Evolutionary conservation across 2,329 filamentous ascomycete species (phyloP).

Genomic region (Seiridium unicorne): DNA sequence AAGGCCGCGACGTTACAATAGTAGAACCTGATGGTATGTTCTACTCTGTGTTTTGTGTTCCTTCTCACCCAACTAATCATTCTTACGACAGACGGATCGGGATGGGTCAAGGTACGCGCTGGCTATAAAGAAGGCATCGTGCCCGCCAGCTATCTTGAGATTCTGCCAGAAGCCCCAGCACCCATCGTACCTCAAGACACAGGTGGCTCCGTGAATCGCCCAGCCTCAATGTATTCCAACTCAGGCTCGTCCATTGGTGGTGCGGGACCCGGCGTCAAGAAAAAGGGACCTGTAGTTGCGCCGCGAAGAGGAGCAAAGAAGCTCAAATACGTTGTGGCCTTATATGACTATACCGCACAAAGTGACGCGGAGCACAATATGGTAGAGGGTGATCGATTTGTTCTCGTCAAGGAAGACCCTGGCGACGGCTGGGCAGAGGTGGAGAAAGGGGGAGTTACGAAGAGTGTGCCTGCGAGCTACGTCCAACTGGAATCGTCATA

Average conservation of each 20-base stretch:
- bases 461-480: slow-evolving; percentile 93
- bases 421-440: slow-evolving; percentile 98
- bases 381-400: slow-evolving; percentile 86
- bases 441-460: slow-evolving; percentile 81
- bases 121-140: slow-evolving; percentile 81
- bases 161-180: slow-evolving; percentile 46
- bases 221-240: slow-evolving; percentile 75
- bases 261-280: slow-evolving; percentile 53
- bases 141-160: slow-evolving; percentile 80
- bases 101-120: slow-evolving; percentile 83
- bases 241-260: slow-evolving; percentile 65
- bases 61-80: slow-evolving; percentile 23
- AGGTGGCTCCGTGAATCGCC: slow-evolving; percentile 49
- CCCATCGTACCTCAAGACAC: slow-evolving; percentile 44
- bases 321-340: slow-evolving; percentile 84
- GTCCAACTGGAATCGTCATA: slow-evolving; percentile 56
- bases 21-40: slow-evolving; percentile 84
- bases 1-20: slow-evolving; percentile 75
- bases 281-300: slow-evolving; percentile 89
- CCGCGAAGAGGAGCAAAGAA: slow-evolving; percentile 91
- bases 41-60: not conserved
- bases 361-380: slow-evolving; percentile 88
- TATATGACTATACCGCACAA: slow-evolving; percentile 89
- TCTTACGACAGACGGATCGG: slow-evolving; percentile 69
- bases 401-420: slow-evolving; percentile 81